Evolutionary conservation across 2,329 filamentous ascomycete species (phyloP).

Genomic region (Neonectria neomacrospora): DNA sequence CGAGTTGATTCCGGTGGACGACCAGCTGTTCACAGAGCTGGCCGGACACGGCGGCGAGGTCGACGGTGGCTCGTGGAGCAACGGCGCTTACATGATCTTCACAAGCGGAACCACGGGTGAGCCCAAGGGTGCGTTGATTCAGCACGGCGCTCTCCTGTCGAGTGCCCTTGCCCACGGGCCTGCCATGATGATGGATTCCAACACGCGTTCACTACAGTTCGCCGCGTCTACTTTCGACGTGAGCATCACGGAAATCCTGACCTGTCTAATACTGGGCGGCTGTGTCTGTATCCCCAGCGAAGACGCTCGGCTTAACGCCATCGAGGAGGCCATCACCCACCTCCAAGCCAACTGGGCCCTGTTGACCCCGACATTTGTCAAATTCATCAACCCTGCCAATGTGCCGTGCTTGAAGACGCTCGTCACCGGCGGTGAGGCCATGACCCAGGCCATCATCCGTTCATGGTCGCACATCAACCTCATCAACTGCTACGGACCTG

Average conservation of each 20-base stretch:
- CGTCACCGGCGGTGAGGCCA: slow-evolving; percentile 40
- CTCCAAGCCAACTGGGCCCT: slow-evolving; percentile 33
- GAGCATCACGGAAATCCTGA: slow-evolving; percentile 38
- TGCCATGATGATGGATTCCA: slow-evolving; percentile 29
- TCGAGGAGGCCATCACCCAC: slow-evolving; percentile 22
- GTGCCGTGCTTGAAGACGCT: slow-evolving; percentile 37
- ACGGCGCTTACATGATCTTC: slow-evolving; percentile 40
- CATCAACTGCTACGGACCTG: slow-evolving; percentile 35
- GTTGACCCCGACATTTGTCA: slow-evolving; percentile 33
- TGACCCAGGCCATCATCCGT: slow-evolving; percentile 35
- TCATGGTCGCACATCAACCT: slow-evolving; percentile 34
- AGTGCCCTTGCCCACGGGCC: slow-evolving; percentile 35
- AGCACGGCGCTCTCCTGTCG: slow-evolving; percentile 35
- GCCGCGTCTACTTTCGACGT: slow-evolving; percentile 48
- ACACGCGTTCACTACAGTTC: slow-evolving; percentile 46
- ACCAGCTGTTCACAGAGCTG: slow-evolving; percentile 25
- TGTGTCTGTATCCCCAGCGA: slow-evolving; percentile 32
- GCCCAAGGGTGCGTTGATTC: slow-evolving; percentile 37
- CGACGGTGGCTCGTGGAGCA: slow-evolving; percentile 19
- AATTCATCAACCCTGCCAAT: slow-evolving; percentile 28
- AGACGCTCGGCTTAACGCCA: slow-evolving; percentile 29
- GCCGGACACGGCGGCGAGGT: slow-evolving; percentile 3
- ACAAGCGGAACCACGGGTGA: slow-evolving; percentile 35
- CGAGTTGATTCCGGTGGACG: slow-evolving; percentile 34
- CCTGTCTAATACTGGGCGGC: slow-evolving; percentile 36